These are phyloP conservation scores for Coleophoma cylindrospora DNA, from an alignment of 2,329 filamentous ascomycete genomes.

Conservation along the genomic window DNA sequence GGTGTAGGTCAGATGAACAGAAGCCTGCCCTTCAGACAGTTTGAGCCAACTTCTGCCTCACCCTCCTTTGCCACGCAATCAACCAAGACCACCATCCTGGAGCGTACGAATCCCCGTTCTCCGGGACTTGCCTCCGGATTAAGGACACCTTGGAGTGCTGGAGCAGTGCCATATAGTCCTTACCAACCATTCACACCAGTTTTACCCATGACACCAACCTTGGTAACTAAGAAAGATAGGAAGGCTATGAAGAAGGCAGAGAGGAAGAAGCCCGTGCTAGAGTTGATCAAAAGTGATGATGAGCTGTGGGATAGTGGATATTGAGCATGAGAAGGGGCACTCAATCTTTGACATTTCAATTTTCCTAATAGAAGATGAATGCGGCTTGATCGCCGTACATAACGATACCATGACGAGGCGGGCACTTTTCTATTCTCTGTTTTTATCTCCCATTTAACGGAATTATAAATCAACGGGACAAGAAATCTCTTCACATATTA, in stretches of 20 bases:
- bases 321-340: slow-evolving; percentile 3
- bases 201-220: slow-evolving; percentile 69
- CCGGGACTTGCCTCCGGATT: slow-evolving; percentile 44
- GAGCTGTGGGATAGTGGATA: slow-evolving; percentile 52
- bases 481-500: too few relatives aligned
- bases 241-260: slow-evolving; percentile 63
- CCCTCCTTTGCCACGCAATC: slow-evolving; percentile 39
- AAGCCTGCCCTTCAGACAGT: slow-evolving; percentile 54
- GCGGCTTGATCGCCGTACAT: too few relatives aligned
- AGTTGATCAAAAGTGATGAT: slow-evolving; percentile 56
- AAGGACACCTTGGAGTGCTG: slow-evolving; percentile 57
- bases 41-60: slow-evolving; percentile 50
- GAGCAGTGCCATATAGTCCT: slow-evolving; percentile 65
- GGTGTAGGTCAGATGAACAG: not conserved
- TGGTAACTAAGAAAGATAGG: slow-evolving; percentile 66
- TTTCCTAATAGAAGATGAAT: too few relatives aligned
- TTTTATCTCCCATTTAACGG: too few relatives aligned
- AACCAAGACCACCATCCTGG: slow-evolving; percentile 62
- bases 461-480: too few relatives aligned
- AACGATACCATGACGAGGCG: too few relatives aligned
- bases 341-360: too few relatives aligned
- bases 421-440: too few relatives aligned
- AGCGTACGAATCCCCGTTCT: slow-evolving; percentile 46
- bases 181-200: slow-evolving; percentile 77
- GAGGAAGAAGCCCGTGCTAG: slow-evolving; percentile 56